These are phyloP conservation scores for Ophiocordyceps sinensis DNA, from an alignment of 2,329 filamentous ascomycete species.

Conservation along the genomic window DNA sequence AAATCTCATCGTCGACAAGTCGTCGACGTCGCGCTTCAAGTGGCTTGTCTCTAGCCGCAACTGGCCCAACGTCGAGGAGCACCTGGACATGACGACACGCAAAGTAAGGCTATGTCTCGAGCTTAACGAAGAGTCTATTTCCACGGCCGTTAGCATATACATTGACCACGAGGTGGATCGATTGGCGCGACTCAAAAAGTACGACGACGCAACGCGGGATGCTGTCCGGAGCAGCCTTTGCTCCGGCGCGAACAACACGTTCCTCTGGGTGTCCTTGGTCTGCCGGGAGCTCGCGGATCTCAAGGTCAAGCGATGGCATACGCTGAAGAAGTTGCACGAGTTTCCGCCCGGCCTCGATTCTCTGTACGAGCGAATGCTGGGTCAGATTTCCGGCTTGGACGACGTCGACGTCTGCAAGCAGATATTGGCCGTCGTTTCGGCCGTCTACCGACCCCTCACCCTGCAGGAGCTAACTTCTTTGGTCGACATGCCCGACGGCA, in stretches of 20 bases:
- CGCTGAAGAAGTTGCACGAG: conserved; percentile 4
- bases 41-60: conserved; percentile 32
- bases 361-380: conserved; percentile 24
- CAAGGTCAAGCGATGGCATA: conserved; percentile 2
- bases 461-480: conserved; percentile 18
- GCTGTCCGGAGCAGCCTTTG: conserved; percentile 6
- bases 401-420: conserved; percentile 15
- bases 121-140: conserved; percentile 18
- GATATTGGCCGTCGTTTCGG: conserved; percentile 16
- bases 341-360: conserved; percentile 20
- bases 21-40: conserved; percentile 14
- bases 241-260: conserved; percentile 20
- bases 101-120: conserved; percentile 19
- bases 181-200: conserved; percentile 6
- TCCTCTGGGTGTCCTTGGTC: conserved; percentile 12
- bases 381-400: conserved; percentile 12
- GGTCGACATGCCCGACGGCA: conserved; percentile 2
- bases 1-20: conserved; percentile 15
- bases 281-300: conserved; percentile 6
- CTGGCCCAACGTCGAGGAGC: conserved; percentile 18
- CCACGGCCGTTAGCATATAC: conserved; percentile 17
- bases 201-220: background rate
- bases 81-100: conserved; percentile 7
- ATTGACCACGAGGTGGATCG: conserved; percentile 17
- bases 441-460: conserved; percentile 20